Base-by-base conservation (phyloP, 176 grass and related monocot genomes). In the Eragrostis curvula region DNA sequence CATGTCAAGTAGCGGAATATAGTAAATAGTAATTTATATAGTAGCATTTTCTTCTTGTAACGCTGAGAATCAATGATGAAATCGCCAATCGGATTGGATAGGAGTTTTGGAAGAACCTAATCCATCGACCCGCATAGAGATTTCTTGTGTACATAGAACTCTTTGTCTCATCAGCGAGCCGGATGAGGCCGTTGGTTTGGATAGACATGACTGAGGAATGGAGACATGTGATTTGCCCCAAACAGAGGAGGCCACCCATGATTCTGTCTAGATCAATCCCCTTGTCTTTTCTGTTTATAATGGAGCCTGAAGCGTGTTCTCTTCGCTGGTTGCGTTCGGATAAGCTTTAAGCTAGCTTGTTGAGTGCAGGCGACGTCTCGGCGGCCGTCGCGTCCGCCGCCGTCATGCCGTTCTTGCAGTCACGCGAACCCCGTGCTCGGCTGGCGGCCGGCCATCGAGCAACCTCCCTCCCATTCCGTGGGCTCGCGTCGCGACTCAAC, bases 31-130 rank as follows among this genome's bases (percentile, higher is more conserved):
- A 23, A 8, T 49, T 20, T 45, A 53, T 45, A 5, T 16, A 59
- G 0, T 3, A 20, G 11, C 27, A 36, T 12, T 6, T 1, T 15
- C 1, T 10, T 57, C 59, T 71, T 57, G 79, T 79, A 79, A 49
- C 44, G 43, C 63, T 42, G 68, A 62, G 63, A 55, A 72, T 2
- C 49, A 9, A 29, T 42, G 72, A 12, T 23, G 72, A 3, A 57
- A 66, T 70, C 29, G n/a, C n/a, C n/a, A n/a, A n/a, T n/a, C n/a
- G 1, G 20, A 51, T 42, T 29, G 48, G 43, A 27, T 51, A 77
- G 78, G 71, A 42, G 79, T 55, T 77, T 87, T 77, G 12, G 53
- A 87, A 20, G 53, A 87, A 20, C 73, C 66, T 74, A 51, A 74
- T 57, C 30, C 71, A 64, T 44, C 21, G 51, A 56, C 21, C 50